These are phyloP conservation scores for Saccharomycopsis fermentans DNA, from an alignment of 805 yeast species.

Conservation along the genomic window DNA sequence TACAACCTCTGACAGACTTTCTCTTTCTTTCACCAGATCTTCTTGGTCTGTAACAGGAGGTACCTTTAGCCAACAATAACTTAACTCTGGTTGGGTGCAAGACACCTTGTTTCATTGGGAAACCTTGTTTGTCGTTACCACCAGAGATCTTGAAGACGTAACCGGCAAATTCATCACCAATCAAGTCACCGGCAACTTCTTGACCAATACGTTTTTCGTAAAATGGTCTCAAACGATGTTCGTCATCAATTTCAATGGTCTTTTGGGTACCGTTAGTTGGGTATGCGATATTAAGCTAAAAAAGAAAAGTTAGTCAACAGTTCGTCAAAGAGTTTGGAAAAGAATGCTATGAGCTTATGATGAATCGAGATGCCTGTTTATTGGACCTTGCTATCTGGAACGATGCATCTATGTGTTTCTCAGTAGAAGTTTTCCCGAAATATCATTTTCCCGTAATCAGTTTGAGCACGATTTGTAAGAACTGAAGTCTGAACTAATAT, in stretches of 20 bases:
- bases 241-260: constrained; percentile 96
- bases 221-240: constrained; percentile 95
- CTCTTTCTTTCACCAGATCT: constrained; percentile 99
- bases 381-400: too few species aligned
- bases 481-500: too few species aligned
- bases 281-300: constrained; percentile 94
- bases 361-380: too few species aligned
- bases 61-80: constrained; percentile 85
- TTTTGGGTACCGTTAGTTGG: constrained; percentile 99
- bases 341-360: background rate
- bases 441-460: too few species aligned
- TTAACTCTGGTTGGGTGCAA: constrained; percentile 99
- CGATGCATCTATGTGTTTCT: too few species aligned
- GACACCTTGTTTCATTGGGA: constrained; percentile 99
- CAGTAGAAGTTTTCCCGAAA: too few species aligned
- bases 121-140: constrained; percentile 99
- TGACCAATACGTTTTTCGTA: constrained; percentile 99
- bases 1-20: constrained; percentile 99
- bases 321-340: background rate
- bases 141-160: constrained; percentile 98
- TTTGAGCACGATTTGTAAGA: too few species aligned
- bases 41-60: constrained; percentile 99
- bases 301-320: background rate
- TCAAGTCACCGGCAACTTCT: constrained; percentile 97
- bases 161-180: constrained; percentile 99